Evolutionary conservation across 2,329 filamentous ascomycete genomes (phyloP).

Genomic region (Neospermospora avenae): DNA sequence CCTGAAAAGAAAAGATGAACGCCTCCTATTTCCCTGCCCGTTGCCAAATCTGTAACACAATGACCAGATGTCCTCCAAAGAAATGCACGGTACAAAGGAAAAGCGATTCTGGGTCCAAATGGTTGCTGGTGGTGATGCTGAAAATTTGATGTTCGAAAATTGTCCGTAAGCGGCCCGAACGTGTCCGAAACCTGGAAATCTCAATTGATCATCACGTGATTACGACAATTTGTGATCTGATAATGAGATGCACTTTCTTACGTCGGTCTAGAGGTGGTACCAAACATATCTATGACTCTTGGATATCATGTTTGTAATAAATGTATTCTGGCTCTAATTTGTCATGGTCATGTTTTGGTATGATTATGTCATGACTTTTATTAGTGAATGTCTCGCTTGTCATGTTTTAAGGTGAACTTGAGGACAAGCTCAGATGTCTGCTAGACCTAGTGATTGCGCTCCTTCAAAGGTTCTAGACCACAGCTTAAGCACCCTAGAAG

Average conservation of each 20-base stretch:
- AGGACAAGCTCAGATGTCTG: too few relatives aligned
- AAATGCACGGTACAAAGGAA: conserved; percentile 2
- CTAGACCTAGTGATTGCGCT: too few relatives aligned
- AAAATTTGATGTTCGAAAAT: neutral
- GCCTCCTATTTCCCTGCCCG: neutral
- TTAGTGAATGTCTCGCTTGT: too few relatives aligned
- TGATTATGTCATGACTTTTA: too few relatives aligned
- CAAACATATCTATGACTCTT: too few relatives aligned
- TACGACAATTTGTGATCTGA: neutral
- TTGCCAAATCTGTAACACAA: neutral
- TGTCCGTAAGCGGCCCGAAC: neutral
- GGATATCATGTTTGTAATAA: too few relatives aligned
- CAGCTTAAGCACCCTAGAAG: too few relatives aligned
- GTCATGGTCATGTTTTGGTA: neutral
- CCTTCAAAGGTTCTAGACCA: too few relatives aligned
- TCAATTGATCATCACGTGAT: neutral
- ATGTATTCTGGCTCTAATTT: too few relatives aligned
- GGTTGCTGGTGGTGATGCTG: neutral
- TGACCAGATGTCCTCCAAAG: neutral
- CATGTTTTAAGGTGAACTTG: too few relatives aligned
- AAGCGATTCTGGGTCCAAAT: neutral
- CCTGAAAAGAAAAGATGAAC: neutral
- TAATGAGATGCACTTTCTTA: too few relatives aligned
- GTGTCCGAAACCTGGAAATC: neutral
- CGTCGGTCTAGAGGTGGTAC: too few relatives aligned